A percentile compares a stretch with the other conserved stretches of the same genome.
These are phyloP conservation scores for Malania oleifera DNA, from an alignment of 164 flowering plant genomes.

Conservation along the genomic window DNA sequence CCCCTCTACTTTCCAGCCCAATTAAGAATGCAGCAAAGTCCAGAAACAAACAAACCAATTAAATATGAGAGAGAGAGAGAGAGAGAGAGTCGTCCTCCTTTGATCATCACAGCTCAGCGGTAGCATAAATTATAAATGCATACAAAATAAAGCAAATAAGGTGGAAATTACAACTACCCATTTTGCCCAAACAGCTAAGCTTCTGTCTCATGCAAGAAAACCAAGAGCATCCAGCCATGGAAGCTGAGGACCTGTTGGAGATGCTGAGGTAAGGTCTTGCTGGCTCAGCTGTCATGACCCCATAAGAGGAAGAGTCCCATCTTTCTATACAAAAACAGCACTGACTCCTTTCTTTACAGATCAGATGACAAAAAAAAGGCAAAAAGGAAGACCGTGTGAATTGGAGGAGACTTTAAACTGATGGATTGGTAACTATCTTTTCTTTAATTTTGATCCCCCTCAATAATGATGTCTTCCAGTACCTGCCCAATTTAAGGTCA, in stretches of 20 bases:
- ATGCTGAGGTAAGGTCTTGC: conserved; percentile 19
- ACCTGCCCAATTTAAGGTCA: conserved; percentile 19
- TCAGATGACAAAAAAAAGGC: conserved; percentile 30
- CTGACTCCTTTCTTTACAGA: conserved; percentile 30
- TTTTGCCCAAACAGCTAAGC: conserved; percentile 8
- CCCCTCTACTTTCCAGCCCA: conserved; percentile 27
- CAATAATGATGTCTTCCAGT: conserved; percentile 44
- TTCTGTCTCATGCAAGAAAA: conserved; percentile 6
- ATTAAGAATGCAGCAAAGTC: conserved; percentile 13
- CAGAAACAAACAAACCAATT: conserved; percentile 13
- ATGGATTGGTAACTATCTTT: conserved; percentile 26
- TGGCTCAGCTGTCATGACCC: conserved; percentile 44
- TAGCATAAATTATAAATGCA: conserved; percentile 1
- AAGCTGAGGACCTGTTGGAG: conserved; percentile 15
- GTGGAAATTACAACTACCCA: conserved; percentile 10
- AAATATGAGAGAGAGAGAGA: conserved; percentile 7
- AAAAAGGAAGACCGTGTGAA: conserved; percentile 27
- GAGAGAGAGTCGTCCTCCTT: conserved; percentile 9
- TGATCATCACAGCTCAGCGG: conserved; percentile 10
- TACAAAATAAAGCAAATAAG: conserved; percentile 8
- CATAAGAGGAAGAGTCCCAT: conserved; percentile 21
- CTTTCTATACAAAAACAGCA: conserved; percentile 18
- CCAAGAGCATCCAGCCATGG: conserved; percentile 14
- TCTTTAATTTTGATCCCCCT: conserved; percentile 32
- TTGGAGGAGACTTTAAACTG: conserved; percentile 24